A percentile compares a stretch with the other conserved stretches of the same genome.
These are phyloP conservation scores for Cladosporium sp. DNA, from an alignment of 2,329 filamentous ascomycete species.

Conservation along the genomic window DNA sequence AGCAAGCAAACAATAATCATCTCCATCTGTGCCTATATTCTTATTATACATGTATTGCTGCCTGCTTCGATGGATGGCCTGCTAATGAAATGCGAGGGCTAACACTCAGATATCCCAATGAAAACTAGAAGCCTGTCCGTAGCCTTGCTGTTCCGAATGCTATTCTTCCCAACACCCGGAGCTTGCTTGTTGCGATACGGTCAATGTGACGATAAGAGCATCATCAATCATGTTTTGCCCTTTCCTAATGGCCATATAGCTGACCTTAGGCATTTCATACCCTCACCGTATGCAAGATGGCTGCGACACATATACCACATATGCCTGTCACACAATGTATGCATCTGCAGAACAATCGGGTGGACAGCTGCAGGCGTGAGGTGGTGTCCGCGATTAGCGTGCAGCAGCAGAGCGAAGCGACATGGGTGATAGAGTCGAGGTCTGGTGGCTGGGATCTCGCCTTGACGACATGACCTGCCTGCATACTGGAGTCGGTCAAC, in stretches of 20 bases:
- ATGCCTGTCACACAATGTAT: background rate
- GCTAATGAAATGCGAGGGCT: too few species aligned
- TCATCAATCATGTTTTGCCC: too few species aligned
- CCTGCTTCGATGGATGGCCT: too few species aligned
- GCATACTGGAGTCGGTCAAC: background rate
- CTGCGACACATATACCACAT: background rate
- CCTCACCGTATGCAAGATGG: background rate
- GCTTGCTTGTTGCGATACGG: too few species aligned
- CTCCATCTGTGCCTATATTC: too few species aligned
- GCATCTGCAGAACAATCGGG: background rate
- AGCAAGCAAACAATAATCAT: too few species aligned
- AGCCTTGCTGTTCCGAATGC: too few species aligned
- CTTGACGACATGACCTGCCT: slow-evolving; percentile 5
- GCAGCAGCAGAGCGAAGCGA: background rate
- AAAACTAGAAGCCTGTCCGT: too few species aligned
- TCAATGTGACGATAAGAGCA: too few species aligned
- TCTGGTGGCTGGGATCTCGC: background rate
- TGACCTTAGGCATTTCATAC: background rate
- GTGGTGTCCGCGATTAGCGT: background rate
- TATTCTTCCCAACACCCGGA: too few species aligned
- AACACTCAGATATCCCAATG: too few species aligned
- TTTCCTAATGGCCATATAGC: background rate
- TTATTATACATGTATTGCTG: too few species aligned
- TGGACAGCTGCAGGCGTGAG: background rate
- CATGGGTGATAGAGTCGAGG: background rate